Evolutionary conservation across 345 rosid species (phyloP).

Genomic region (Eucalyptus marginata): DNA sequence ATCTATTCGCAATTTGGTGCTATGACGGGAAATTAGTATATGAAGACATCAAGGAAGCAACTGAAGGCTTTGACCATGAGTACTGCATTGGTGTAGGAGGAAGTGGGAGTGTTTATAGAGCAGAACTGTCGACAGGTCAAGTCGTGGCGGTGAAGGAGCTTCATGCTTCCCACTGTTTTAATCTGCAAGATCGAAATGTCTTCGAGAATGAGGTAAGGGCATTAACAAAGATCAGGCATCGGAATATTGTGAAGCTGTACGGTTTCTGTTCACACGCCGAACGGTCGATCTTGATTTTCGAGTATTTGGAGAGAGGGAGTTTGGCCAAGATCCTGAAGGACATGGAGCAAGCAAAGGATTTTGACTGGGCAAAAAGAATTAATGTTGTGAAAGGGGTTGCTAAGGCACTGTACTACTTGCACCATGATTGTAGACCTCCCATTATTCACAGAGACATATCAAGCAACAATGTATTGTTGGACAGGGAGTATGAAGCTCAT

Average conservation of each 20-base stretch:
- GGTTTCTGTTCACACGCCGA: neutral
- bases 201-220: slow-evolving; percentile 4
- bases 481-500: slow-evolving; percentile 1
- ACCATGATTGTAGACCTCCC: slow-evolving; percentile 6
- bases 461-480: slow-evolving; percentile 9
- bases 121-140: slow-evolving; percentile 5
- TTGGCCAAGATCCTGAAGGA: neutral
- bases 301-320: slow-evolving; percentile 5
- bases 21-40: slow-evolving; percentile 12
- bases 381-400: slow-evolving; percentile 4
- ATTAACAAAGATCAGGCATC: slow-evolving; percentile 1
- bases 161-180: neutral
- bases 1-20: slow-evolving; percentile 2
- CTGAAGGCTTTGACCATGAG: slow-evolving; percentile 1
- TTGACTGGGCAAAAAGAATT: slow-evolving; percentile 3
- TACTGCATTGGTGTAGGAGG: slow-evolving; percentile 22
- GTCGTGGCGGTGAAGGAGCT: slow-evolving; percentile 12
- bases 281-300: neutral
- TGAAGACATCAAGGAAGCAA: slow-evolving; percentile 12
- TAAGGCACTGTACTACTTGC: slow-evolving; percentile 8
- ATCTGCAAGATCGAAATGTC: neutral
- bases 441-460: slow-evolving; percentile 16
- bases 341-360: neutral
- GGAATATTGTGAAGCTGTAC: slow-evolving; percentile 5
- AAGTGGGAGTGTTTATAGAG: slow-evolving; percentile 22